Conservation (phyloP, 306 rosid species). For the Rosa chinensis region DNA sequence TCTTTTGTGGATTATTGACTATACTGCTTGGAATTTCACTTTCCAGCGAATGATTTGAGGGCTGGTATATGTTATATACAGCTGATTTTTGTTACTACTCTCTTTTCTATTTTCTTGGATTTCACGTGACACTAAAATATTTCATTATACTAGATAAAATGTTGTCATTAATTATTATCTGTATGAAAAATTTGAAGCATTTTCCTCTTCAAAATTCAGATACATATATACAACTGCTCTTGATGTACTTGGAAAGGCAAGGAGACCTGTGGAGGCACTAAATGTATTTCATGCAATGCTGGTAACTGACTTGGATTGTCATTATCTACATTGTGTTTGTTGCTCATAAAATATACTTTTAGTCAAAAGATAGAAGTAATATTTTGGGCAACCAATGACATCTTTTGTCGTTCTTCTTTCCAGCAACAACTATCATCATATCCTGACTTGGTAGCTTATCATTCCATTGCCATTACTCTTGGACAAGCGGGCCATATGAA, state of each 20-base stretch:
- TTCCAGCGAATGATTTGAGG: background rate
- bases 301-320: conserved; percentile 39
- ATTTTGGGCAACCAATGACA: conserved; percentile 18
- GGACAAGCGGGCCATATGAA: conserved; percentile 93
- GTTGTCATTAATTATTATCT: background rate
- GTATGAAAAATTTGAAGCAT: conserved; percentile 3
- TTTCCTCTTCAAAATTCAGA: conserved; percentile 37
- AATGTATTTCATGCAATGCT: conserved; percentile 79
- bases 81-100: background rate
- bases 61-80: background rate
- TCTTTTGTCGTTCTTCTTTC: conserved; percentile 31
- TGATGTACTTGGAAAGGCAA: conserved; percentile 84
- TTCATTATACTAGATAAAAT: conserved; percentile 4
- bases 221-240: conserved; percentile 82
- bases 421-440: conserved; percentile 92
- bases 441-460: conserved; percentile 94
- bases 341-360: conserved; percentile 19
- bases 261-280: conserved; percentile 91
- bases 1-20: background rate
- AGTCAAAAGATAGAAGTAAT: conserved; percentile 16
- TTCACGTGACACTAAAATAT: background rate
- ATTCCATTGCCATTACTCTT: conserved; percentile 80
- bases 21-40: background rate
- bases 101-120: background rate
- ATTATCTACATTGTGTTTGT: conserved; percentile 18